Percentiles rank a stretch among this genome's conserved stretches.
These are phyloP conservation scores for Mycena indigotica DNA, from an alignment of 768 basidiomycete genomes.

Conservation along the genomic window DNA sequence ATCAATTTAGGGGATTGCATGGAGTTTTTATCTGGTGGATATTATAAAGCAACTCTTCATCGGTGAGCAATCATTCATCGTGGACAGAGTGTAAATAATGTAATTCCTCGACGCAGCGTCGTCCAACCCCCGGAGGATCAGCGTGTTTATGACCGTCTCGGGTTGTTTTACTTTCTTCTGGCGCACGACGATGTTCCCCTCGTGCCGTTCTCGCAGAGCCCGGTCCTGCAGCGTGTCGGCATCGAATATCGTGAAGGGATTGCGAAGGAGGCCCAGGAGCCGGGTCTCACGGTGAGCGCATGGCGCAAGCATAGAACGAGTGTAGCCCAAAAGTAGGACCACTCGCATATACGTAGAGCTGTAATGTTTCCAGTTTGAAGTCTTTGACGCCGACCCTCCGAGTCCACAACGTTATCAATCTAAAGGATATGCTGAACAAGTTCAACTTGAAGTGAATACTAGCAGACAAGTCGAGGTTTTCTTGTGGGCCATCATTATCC, in stretches of 20 bases:
- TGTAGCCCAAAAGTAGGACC: no score
- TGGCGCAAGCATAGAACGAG: not conserved
- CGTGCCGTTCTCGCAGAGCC: not conserved
- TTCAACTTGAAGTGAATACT: no score
- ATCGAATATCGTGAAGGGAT: not conserved
- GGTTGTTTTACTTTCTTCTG: not conserved
- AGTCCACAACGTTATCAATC: no score
- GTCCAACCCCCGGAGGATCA: not conserved
- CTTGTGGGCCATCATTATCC: no score
- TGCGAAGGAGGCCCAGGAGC: not conserved
- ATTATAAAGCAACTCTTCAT: not conserved
- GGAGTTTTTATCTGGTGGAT: conserved; percentile 46
- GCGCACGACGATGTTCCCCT: not conserved
- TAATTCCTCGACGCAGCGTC: no score
- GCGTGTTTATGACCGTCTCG: not conserved
- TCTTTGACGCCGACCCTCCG: no score
- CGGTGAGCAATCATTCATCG: not conserved
- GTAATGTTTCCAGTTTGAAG: no score
- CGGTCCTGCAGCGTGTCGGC: not conserved
- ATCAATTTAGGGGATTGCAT: conserved; percentile 46
- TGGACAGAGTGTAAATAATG: not conserved
- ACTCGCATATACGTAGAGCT: no score
- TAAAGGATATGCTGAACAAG: no score
- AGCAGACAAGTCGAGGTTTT: no score
- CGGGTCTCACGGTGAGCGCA: not conserved